phyloP scores from a whole-genome alignment of 768 basidiomycete species.

The Pleurotus ostreatus region DNA sequence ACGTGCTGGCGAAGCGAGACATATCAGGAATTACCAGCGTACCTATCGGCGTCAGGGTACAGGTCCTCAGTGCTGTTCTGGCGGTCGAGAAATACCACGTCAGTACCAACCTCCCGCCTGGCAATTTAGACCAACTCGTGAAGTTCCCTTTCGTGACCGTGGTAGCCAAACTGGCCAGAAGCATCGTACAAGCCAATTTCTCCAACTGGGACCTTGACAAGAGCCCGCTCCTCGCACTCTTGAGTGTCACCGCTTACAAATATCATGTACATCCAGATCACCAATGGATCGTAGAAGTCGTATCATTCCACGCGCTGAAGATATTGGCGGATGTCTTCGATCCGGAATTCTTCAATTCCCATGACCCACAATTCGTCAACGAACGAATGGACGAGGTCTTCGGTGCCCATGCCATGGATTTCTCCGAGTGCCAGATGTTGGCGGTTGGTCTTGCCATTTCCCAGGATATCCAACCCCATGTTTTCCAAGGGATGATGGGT shows the following conservation, averaged over 20 bases:
- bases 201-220: neutral
- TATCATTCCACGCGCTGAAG: neutral
- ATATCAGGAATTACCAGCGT: neutral
- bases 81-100: slow-evolving; percentile 1
- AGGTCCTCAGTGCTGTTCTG: neutral
- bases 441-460: neutral
- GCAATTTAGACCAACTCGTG: slow-evolving; percentile 1
- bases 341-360: neutral
- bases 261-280: neutral
- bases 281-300: slow-evolving; percentile 1
- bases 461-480: slow-evolving; percentile 2
- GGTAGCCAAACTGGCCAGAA: neutral
- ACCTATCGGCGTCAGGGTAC: neutral
- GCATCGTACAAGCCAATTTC: neutral
- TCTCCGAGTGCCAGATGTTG: slow-evolving; percentile 2
- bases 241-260: neutral
- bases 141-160: neutral
- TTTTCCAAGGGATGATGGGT: neutral
- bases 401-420: neutral
- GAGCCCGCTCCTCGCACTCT: neutral
- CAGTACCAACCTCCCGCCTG: neutral
- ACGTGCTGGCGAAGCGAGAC: neutral
- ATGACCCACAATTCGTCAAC: neutral
- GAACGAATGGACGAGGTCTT: neutral
- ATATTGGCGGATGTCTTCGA: slow-evolving; percentile 1